A percentile compares a stretch with the other conserved stretches of the same genome.
Evolutionary conservation across 2,329 filamentous ascomycete genomes (phyloP).

Genomic region (Trichoderma hamatum): DNA sequence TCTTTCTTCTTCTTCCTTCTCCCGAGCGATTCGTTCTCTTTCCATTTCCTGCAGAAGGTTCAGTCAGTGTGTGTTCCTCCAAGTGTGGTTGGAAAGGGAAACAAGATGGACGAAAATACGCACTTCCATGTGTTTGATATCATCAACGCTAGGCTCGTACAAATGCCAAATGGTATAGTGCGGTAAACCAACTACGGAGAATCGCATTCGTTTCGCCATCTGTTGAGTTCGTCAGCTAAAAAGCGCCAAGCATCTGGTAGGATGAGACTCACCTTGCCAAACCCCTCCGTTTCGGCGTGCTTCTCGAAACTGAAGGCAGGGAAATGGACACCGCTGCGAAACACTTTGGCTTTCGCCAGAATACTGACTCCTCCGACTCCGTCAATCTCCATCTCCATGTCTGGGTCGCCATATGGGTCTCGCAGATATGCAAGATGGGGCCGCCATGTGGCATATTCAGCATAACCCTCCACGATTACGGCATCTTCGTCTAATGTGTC

Average conservation of each 20-base stretch:
- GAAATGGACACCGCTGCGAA: conserved; percentile 93
- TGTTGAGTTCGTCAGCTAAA: conserved; percentile 41
- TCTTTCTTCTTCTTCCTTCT: conserved; percentile 68
- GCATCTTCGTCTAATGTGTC: conserved; percentile 97
- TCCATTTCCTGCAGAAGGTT: conserved; percentile 78
- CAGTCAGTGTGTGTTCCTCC: neutral
- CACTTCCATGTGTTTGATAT: conserved; percentile 94
- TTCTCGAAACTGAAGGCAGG: conserved; percentile 98
- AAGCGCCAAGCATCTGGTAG: no score
- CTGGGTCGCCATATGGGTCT: conserved; percentile 94
- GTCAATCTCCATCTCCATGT: conserved; percentile 99
- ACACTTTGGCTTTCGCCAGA: conserved; percentile 91
- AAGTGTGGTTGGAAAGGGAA: neutral
- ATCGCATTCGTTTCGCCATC: conserved; percentile 98
- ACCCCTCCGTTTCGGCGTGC: conserved; percentile 97
- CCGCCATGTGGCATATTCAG: conserved; percentile 97
- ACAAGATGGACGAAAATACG: conserved; percentile 29
- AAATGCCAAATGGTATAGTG: conserved; percentile 99
- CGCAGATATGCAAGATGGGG: conserved; percentile 95
- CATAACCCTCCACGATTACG: conserved; percentile 98
- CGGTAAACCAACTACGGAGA: conserved; percentile 90
- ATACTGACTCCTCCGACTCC: conserved; percentile 98
- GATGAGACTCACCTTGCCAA: conserved; percentile 78
- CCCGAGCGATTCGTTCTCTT: conserved; percentile 75
- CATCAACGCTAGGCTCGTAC: conserved; percentile 98